Evolutionary conservation across 129 eudicot genomes (phyloP), one percentile per base, ranked within the genome.

Genomic region (Sambucus nigra): DNA sequence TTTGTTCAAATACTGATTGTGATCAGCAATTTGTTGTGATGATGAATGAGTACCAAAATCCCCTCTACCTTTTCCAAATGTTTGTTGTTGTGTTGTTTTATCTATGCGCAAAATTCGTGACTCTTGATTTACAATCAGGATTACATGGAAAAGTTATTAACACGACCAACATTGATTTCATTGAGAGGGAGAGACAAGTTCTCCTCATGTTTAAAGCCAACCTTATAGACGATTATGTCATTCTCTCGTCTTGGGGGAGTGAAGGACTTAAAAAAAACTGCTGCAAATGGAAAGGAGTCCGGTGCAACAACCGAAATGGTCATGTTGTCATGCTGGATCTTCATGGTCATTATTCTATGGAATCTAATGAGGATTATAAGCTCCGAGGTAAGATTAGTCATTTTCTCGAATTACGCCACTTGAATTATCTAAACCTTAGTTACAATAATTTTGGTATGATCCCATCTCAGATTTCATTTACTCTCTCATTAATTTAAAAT

Each of bases 241-340:
- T 0, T 17, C 64, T 76, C 21, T 26, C 48, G 29, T 49, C 68
- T 18, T 76, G 78, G 82, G 63, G 68, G 9, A 40, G 14, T 24
- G 51, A 53, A 20, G 64, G 41, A 29, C 16, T 64, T n/a, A 51
- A 57, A 1, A 59, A 1, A 21, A 76, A 74, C 11, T 71, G 86
- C 14, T 74, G 86, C 50, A 28, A 41, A 52, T 74, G 81, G 81
- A 23, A 13, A 5, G 69, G 74, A 7, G 63, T 79, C n/a, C 12
- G 14, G 0, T 70, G 87, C 24, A 17, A 53, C 55, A 23, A 65
- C 45, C 22, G 2, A 10, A 67, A 69, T 0, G 66, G 72, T 63
- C 69, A 47, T 68, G 75, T 77, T 10, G 55, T 32, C 12, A 20
- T 1, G 3, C 51, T 76, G 31, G 13, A 62, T 66, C 75, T 71